Base-by-base conservation (phyloP, 495 filamentous ascomycete genomes). In the Penicillium cinerascens region DNA sequence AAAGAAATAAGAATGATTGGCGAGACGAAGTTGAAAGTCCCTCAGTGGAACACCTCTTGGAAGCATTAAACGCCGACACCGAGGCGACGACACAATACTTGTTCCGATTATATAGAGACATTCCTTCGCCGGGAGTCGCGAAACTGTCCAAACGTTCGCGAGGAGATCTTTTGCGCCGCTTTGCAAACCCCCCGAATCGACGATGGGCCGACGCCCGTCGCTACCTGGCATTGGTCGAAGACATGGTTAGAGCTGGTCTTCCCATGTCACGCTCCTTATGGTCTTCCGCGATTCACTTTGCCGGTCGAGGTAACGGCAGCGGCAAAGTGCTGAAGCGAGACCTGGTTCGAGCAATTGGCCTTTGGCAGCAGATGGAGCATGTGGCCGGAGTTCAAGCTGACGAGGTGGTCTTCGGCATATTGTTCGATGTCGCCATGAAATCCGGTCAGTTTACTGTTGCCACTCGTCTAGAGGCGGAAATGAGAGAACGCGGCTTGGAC, bases 351-450 rank as follows among this genome's bases (percentile, higher is more conserved):
- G 87, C 90, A 1, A 80, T 97, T 16, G 77, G 84, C 27, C 69
- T 93, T n/a, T 97, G 91, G 90, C 82, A 83, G 49, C 82, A 90
- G 57, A 96, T 96, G 87, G 93, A 97, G 67, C 70, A 79, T 23
- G 67, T 82, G n/a, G 83, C 83, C 16, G 78, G 80, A 5, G 66
- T 91, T n/a, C 60, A 71, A 53, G 79, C 75, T 27, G 87, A 82
- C 55, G 74, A 79, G 27, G 84, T 87, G 10, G 92, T 92, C 2
- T 96, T 97, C 74, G 92, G 89, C 66, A 87, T 95, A 47, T 81
- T 98, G 25, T 96, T 96, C 56, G 89, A 96, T 62, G 79, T 88
- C 15, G 91, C 92, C 26, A 82, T 87, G 41, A 95, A 91, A 67
- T 83, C 91, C 1, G 84, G 86, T 18, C 92, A 93, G 58, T 92